A percentile compares a stretch with the other conserved stretches of the same genome.
Evolutionary conservation across 2,329 filamentous ascomycete species (phyloP).

Genomic region (Botrytis aclada): DNA sequence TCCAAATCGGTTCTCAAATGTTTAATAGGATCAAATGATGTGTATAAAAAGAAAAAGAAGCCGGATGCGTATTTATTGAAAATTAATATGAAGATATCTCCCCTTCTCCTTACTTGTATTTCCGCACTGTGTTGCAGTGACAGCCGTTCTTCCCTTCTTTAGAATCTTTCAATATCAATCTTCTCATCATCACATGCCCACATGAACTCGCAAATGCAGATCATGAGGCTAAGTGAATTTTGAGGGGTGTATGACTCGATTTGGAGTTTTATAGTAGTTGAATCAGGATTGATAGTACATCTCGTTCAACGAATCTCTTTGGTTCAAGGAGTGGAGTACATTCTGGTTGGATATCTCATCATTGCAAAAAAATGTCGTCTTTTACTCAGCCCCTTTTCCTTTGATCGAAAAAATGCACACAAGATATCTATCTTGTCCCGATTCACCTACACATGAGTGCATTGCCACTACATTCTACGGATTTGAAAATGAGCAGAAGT

Average conservation of each 20-base stretch:
- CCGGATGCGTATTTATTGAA: not conserved
- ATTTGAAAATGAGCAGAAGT: not conserved
- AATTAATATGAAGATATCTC: fast-evolving
- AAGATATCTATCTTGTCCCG: no score
- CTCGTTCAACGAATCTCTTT: not conserved
- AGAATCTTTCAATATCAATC: not conserved
- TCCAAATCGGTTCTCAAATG: not conserved
- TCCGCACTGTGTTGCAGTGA: not conserved
- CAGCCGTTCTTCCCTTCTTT: not conserved
- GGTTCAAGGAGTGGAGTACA: not conserved
- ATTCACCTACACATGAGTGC: not conserved
- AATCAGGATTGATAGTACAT: not conserved
- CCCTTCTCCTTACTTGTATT: not conserved
- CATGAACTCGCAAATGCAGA: not conserved
- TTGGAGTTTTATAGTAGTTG: not conserved
- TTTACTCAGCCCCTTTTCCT: not conserved
- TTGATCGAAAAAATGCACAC: not conserved
- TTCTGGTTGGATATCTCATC: not conserved
- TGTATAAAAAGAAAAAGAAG: not conserved
- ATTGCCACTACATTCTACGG: not conserved
- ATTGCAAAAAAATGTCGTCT: not conserved
- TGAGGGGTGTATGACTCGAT: not conserved
- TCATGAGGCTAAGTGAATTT: not conserved
- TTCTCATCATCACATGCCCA: not conserved
- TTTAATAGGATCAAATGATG: not conserved